phyloP scores from a whole-genome alignment of 176 grass and related monocot genomes.

The Avena insularis region DNA sequence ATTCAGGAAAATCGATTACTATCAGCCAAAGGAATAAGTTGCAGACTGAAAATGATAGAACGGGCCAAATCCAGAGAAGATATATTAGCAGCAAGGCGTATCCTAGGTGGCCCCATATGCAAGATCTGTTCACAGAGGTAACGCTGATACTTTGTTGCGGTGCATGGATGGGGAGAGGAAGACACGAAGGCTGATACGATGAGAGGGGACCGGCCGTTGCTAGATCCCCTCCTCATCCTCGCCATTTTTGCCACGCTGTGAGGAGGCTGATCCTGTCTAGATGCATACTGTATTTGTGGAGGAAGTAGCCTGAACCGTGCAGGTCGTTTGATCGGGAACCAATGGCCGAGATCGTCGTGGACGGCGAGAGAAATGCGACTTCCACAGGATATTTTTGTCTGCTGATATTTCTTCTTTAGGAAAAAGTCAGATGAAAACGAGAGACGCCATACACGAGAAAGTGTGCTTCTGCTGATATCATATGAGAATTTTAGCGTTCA shows the following conservation, averaged over 20 bases:
- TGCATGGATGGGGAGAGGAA: conserved; percentile 11
- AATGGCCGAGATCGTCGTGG: background rate
- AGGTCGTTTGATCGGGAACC: background rate
- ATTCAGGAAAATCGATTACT: background rate
- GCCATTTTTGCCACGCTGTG: background rate
- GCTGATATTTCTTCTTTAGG: background rate
- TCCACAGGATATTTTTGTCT: background rate
- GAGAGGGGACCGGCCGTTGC: conserved; percentile 7
- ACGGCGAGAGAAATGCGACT: background rate
- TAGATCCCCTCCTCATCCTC: background rate
- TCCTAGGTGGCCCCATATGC: conserved; percentile 16
- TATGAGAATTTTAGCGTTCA: background rate
- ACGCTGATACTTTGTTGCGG: conserved; percentile 15
- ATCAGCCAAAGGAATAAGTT: too few relatives aligned
- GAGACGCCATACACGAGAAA: background rate
- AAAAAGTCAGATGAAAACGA: background rate
- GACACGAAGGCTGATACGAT: background rate
- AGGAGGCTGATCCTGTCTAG: conserved; percentile 8
- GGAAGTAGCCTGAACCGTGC: background rate
- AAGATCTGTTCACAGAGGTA: conserved; percentile 18
- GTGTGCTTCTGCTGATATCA: conserved; percentile 1
- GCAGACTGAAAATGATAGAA: too few relatives aligned
- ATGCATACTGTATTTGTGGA: background rate
- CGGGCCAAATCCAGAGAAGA: background rate
- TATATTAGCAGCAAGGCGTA: background rate